Conservation (phyloP, 2,329 filamentous ascomycete genomes). For the Trichoderma endophyticum region DNA sequence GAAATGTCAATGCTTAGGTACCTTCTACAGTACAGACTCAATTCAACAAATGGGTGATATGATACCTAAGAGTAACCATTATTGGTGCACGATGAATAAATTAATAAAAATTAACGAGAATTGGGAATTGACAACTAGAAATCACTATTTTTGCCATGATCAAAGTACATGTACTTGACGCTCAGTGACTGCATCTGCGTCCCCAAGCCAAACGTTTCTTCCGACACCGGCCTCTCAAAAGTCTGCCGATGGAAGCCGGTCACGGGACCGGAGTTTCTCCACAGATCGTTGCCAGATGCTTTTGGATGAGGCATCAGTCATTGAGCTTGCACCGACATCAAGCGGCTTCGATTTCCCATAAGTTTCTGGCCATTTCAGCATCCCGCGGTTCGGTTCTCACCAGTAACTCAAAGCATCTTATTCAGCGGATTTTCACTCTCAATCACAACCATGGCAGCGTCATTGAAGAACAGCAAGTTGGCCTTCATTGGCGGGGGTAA, state of each 20-base stretch:
- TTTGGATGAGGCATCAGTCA: background rate
- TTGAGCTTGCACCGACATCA: constrained; percentile 6
- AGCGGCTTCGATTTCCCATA: background rate
- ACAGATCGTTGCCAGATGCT: background rate
- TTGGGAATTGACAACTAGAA: background rate
- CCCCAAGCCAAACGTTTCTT: background rate
- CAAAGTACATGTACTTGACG: background rate
- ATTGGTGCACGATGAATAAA: too few species aligned
- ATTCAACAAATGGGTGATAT: background rate
- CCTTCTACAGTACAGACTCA: background rate
- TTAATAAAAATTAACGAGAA: background rate
- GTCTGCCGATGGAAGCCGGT: constrained; percentile 17
- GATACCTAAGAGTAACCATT: background rate
- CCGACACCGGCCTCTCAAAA: constrained; percentile 3
- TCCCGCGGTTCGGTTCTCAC: background rate
- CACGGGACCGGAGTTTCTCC: constrained; percentile 11
- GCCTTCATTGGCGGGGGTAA: constrained; percentile 47
- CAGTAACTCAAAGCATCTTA: background rate
- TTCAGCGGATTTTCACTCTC: background rate
- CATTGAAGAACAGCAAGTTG: constrained; percentile 33
- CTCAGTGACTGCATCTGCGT: background rate
- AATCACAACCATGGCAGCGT: constrained; percentile 25
- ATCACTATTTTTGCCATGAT: background rate
- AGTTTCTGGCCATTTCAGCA: background rate
- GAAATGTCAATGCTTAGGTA: background rate